phyloP scores from a whole-genome alignment of 225 moss, liverwort and hornwort species.

The Ulota crispa region DNA sequence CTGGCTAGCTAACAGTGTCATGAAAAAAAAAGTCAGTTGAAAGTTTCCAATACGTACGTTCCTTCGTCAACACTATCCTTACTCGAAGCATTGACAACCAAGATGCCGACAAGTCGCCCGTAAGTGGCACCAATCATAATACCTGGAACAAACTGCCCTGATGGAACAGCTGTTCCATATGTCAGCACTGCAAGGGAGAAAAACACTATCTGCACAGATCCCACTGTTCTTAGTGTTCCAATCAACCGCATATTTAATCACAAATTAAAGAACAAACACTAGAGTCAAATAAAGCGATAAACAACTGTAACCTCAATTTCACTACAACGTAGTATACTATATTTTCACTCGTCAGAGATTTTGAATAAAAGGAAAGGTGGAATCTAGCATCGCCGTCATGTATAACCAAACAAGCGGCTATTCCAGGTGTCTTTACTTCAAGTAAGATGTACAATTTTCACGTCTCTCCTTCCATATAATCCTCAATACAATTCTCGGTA shows the following conservation, averaged over 20 bases:
- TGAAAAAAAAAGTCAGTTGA: constrained; percentile 17
- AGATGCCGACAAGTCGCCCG: constrained; percentile 98
- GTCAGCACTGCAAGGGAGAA: constrained; percentile 96
- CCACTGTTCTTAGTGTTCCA: constrained; percentile 21
- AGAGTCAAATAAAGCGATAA: constrained; percentile 4
- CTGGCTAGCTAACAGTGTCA: constrained; percentile 13
- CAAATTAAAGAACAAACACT: neutral
- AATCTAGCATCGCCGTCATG: neutral
- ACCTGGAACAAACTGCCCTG: constrained; percentile 99
- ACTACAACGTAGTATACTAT: neutral
- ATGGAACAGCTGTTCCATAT: constrained; percentile 98
- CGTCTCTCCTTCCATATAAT: neutral
- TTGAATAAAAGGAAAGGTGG: neutral
- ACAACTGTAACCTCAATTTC: neutral
- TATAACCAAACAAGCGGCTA: neutral
- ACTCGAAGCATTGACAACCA: constrained; percentile 90
- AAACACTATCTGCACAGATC: constrained; percentile 80
- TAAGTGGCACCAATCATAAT: constrained; percentile 99
- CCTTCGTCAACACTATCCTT: constrained; percentile 97
- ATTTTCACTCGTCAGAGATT: neutral
- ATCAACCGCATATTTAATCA: neutral
- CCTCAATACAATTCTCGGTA: neutral
- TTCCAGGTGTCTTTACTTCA: neutral
- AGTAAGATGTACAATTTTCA: neutral
- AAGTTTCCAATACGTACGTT: constrained; percentile 77